Evolutionary conservation across 139 green algal genomes (phyloP).

Genomic region (Chlamydomonas sp.): DNA sequence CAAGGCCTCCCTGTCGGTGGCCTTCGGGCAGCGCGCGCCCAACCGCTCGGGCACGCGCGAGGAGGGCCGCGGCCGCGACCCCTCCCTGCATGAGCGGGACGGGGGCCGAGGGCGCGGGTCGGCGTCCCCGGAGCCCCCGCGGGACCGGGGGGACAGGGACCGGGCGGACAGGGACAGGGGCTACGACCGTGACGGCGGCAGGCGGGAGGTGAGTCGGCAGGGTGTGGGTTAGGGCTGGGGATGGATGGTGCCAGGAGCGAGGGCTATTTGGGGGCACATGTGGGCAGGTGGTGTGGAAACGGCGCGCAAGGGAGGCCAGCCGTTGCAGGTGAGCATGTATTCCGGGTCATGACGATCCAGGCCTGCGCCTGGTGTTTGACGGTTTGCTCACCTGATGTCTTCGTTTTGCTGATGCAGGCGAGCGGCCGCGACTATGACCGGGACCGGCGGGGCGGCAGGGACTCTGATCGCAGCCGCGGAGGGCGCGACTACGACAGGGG

Average conservation of each 20-base stretch:
- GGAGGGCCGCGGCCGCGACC: slow-evolving; percentile 60
- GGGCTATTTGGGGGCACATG: too few species aligned
- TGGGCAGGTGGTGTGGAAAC: too few species aligned
- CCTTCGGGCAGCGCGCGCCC: slow-evolving; percentile 91
- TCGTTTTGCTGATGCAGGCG: neutral
- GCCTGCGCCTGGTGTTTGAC: neutral
- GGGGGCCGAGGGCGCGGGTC: slow-evolving; percentile 11
- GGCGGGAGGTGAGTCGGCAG: neutral
- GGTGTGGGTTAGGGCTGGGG: neutral
- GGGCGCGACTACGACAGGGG: neutral
- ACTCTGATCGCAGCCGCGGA: neutral
- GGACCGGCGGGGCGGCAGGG: slow-evolving; percentile 17
- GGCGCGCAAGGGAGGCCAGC: too few species aligned
- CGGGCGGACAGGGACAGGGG: neutral
- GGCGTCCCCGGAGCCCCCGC: slow-evolving; percentile 7
- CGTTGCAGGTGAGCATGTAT: neutral
- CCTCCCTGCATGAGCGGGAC: slow-evolving; percentile 19
- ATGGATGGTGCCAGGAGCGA: neutral
- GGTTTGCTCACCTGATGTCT: neutral
- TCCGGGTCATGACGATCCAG: neutral
- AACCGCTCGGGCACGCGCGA: slow-evolving; percentile 82
- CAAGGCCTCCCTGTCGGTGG: slow-evolving; percentile 90
- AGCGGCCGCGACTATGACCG: slow-evolving; percentile 18
- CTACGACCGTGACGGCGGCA: neutral
- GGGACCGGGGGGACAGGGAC: too few species aligned